Conservation (phyloP, 768 basidiomycete species). For the Pleurotus tuber-regium region DNA sequence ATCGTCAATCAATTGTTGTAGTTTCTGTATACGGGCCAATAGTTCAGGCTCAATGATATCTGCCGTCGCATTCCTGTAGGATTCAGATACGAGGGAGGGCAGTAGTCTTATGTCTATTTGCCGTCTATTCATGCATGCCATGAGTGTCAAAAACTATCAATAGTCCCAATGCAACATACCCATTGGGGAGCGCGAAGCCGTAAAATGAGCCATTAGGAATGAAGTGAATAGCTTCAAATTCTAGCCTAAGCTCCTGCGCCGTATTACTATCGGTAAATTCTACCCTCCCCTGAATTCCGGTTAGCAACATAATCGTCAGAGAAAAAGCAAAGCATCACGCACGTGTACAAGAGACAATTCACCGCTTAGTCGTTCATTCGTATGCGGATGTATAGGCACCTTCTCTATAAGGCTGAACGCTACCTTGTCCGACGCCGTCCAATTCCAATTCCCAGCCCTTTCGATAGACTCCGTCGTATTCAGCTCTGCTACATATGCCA, state of each 20-base stretch:
- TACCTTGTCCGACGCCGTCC: constrained; percentile 61
- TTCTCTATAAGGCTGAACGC: constrained; percentile 69
- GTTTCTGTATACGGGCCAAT: constrained; percentile 50
- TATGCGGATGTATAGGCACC: constrained; percentile 35
- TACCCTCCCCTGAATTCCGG: constrained; percentile 56
- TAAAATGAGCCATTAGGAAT: constrained; percentile 72
- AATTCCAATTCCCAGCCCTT: constrained; percentile 62
- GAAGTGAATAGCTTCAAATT: constrained; percentile 80
- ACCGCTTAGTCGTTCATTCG: constrained; percentile 30
- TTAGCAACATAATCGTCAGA: neutral
- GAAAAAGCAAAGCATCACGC: constrained; percentile 24
- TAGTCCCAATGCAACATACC: constrained; percentile 37
- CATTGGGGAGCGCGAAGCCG: constrained; percentile 62
- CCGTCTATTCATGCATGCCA: constrained; percentile 31
- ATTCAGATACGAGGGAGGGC: constrained; percentile 62
- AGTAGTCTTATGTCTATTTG: constrained; percentile 65
- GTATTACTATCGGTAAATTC: constrained; percentile 57
- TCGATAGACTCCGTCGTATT: constrained; percentile 51
- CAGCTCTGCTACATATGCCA: constrained; percentile 44
- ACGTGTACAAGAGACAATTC: constrained; percentile 66
- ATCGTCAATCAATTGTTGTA: constrained; percentile 63
- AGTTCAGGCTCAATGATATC: constrained; percentile 60
- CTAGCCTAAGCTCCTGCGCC: constrained; percentile 58
- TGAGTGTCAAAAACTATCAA: neutral
- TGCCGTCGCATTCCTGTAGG: constrained; percentile 55